Percentiles rank a stretch among this genome's conserved stretches.
phyloP scores from a whole-genome alignment of 2,329 filamentous ascomycete genomes.

The Fonsecaea pedrosoi region DNA sequence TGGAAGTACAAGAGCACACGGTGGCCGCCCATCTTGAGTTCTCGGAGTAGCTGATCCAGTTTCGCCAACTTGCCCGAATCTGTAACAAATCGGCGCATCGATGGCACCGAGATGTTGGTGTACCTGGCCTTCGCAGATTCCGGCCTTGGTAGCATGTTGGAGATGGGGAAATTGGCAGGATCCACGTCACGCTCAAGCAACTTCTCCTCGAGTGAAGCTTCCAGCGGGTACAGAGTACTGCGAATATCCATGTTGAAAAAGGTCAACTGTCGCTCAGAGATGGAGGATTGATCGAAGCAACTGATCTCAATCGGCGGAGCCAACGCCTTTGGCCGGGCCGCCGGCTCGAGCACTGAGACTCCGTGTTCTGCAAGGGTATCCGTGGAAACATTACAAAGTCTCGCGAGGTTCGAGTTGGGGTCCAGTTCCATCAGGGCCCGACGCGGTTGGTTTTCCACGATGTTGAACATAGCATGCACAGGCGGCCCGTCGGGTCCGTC shows the following conservation, averaged over 20 bases:
- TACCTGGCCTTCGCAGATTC: slow-evolving; percentile 82
- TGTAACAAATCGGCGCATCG: slow-evolving; percentile 96
- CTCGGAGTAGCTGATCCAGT: slow-evolving; percentile 82
- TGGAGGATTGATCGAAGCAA: slow-evolving; percentile 71
- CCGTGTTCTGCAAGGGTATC: slow-evolving; percentile 71
- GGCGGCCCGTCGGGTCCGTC: slow-evolving; percentile 66
- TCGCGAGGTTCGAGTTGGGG: slow-evolving; percentile 72
- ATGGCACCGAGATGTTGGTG: slow-evolving; percentile 89
- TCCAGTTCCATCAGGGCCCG: slow-evolving; percentile 73
- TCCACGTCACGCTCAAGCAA: slow-evolving; percentile 77
- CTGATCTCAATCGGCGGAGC: slow-evolving; percentile 85
- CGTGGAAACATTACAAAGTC: slow-evolving; percentile 79
- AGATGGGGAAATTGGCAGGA: slow-evolving; percentile 66
- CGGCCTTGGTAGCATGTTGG: slow-evolving; percentile 74
- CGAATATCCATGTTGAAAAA: slow-evolving; percentile 82
- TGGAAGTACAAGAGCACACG: slow-evolving; percentile 98
- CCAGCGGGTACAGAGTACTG: slow-evolving; percentile 71
- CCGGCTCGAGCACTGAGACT: slow-evolving; percentile 79
- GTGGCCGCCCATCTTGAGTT: slow-evolving; percentile 90
- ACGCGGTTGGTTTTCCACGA: slow-evolving; percentile 72
- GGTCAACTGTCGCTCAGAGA: slow-evolving; percentile 71
- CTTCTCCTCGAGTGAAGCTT: slow-evolving; percentile 69
- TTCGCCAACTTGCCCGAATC: slow-evolving; percentile 96
- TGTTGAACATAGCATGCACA: slow-evolving; percentile 79
- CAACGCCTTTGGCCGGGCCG: slow-evolving; percentile 76